Evolutionary conservation across 768 basidiomycete species (phyloP), one percentile per base, ranked within the genome.

Genomic region (Tulasnella sp.): DNA sequence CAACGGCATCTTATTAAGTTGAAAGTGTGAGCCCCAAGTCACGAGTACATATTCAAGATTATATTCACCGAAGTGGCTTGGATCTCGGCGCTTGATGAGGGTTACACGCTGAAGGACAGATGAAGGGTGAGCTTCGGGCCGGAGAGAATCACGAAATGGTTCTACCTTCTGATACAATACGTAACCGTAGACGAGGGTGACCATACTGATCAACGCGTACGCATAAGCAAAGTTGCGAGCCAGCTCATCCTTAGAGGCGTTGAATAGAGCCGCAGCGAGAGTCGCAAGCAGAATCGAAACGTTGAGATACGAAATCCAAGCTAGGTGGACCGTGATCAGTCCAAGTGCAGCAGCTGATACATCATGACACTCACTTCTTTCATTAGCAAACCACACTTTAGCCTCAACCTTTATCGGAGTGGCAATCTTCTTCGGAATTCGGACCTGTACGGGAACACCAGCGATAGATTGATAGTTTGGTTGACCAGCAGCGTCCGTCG

Each of bases 311-410:
- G 95, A 86, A 37, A 98, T 85, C 91, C 95, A 97, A 1, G 96
- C 92, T 94, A 68, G 26, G 62, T 12, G 32, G 32, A n/a, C 12
- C 29, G 19, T 29, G 29, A 29, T 64, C 14, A 64, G 32, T 64
- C 62, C 12, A 26, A 12, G 42, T 12, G n/a, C 42, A 44, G 42
- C 12, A 12, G 42, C n/a, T 44, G 42, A 44, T 12, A 44, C 12
- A n/a, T 44, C 42, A 12, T 34, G 26, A n/a, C 8, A 81, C 88
- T 74, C 63, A 94, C 92, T 94, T 78, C 93, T 83, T 80, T 98
- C 95, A 77, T 97, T 97, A 9, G 95, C 94, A 79, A 98, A 96
- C 95, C 95, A 98, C 64, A 98, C 95, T 77, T 98, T 98, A 26
- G 88, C 89, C 78, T 98, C 95, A 19, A 98, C 94, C 75, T 88